Evolutionary conservation across 2,329 filamentous ascomycete genomes (phyloP), one percentile per base, ranked within the genome.

Genomic region (Penicillium corylophilum): DNA sequence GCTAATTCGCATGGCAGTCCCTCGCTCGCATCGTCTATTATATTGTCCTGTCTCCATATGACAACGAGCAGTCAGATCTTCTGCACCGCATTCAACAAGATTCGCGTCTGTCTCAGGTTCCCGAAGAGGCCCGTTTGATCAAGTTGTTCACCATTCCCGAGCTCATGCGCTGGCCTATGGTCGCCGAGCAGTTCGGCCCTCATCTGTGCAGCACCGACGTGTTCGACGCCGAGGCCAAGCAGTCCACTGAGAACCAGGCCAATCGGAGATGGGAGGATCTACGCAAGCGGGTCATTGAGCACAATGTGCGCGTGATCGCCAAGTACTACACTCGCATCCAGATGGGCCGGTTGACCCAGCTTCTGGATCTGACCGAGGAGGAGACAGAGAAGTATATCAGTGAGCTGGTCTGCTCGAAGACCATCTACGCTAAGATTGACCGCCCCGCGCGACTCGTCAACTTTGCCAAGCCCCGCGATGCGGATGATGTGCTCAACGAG

Each of bases 351-450:
- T 80, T 99, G 55, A 96, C 91, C 7, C 83, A 94, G 72, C 83
- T 99, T 26, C 84, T 99, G 50, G 94, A 99, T 70, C 80, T 99
- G 61, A 88, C 87, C 1, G 91, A 95, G 71, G 90, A 95, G 54
- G 94, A 99, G 79, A 97, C 94, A 9, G 94, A 99, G 77, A 96
- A 95, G 81, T 97, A 97, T 78, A 96, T 99, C 67, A 95, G 90
- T 71, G 90, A 99, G 65, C 80, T 99, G 55, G 94, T 99, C 44
- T 96, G 92, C 38, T 91, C 89, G 60, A 97, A 97, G 84, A 99
- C 94, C 7, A 93, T 99, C 57, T 96, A 94, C 67, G 94, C 94
- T 57, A 95, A 95, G 76, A 99, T 99, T 65, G 94, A 99, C 72
- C 84, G 94, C 43, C 94, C 94, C 0, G 94, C 94, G 5, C 83